These are phyloP conservation scores for Discostella pseudostelligera DNA, from an alignment of 108 stramenopile genomes.

Conservation along the genomic window DNA sequence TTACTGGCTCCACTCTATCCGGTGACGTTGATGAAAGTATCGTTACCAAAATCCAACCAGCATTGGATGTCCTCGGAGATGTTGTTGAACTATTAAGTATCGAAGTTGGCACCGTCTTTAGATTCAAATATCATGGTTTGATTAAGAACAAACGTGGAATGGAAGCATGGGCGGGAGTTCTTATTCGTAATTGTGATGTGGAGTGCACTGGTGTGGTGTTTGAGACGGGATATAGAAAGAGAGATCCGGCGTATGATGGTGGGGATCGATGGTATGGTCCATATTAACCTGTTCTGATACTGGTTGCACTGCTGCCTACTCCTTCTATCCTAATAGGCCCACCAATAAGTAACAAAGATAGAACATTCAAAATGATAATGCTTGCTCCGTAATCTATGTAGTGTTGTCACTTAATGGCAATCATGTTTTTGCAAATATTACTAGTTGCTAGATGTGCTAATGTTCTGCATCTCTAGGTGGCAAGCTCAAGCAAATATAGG, in stretches of 20 bases:
- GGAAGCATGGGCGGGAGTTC: conserved; percentile 70
- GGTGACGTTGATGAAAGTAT: conserved; percentile 56
- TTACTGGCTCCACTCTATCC: conserved; percentile 70
- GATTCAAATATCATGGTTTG: conserved; percentile 84
- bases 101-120: conserved; percentile 69
- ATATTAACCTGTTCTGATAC: conserved; percentile 32
- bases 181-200: conserved; percentile 78
- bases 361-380: too few species aligned
- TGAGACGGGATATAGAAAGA: conserved; percentile 78
- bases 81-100: conserved; percentile 74
- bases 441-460: too few species aligned
- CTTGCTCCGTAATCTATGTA: too few species aligned
- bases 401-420: too few species aligned
- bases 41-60: conserved; percentile 71
- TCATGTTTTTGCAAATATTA: too few species aligned
- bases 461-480: too few species aligned
- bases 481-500: too few species aligned
- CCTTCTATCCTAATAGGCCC: too few species aligned
- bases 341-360: too few species aligned
- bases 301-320: too few species aligned
- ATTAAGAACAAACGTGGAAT: conserved; percentile 85
- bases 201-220: conserved; percentile 83
- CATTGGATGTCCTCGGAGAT: conserved; percentile 69
- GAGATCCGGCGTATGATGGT: conserved; percentile 80
- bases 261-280: conserved; percentile 70